phyloP scores from a whole-genome alignment of 345 rosid species.

The Eutrema japonicum region DNA sequence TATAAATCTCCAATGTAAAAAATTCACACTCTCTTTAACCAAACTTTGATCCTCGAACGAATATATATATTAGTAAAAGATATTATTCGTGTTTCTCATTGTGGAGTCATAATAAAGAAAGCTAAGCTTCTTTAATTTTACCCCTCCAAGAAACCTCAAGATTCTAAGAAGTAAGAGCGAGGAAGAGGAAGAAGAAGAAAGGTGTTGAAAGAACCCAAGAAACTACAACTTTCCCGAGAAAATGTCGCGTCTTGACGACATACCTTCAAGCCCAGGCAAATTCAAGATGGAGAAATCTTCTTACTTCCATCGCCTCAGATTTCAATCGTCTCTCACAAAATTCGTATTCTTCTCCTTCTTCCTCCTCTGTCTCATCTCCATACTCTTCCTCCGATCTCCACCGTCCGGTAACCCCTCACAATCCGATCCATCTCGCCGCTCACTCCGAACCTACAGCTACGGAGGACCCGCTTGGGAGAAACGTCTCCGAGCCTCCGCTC shows the following conservation, averaged over 20 bases:
- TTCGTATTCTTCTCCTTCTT: constrained; percentile 85
- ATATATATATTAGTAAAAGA: neutral
- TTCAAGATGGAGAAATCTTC: constrained; percentile 96
- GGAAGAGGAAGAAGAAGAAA: constrained; percentile 14
- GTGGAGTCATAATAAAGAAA: constrained; percentile 37
- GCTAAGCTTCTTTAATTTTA: constrained; percentile 34
- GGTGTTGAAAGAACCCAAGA: neutral
- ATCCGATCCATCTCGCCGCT: constrained; percentile 84
- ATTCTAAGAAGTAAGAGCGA: constrained; percentile 41
- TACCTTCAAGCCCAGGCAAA: constrained; percentile 88
- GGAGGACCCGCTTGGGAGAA: constrained; percentile 87
- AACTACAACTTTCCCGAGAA: constrained; percentile 15
- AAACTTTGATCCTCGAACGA: constrained; percentile 41
- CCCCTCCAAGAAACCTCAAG: constrained; percentile 61
- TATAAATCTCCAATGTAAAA: constrained; percentile 16
- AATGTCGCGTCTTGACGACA: constrained; percentile 82
- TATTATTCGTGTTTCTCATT: constrained; percentile 25
- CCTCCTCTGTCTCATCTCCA: constrained; percentile 69
- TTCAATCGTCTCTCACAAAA: constrained; percentile 77
- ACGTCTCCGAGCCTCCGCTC: constrained; percentile 66
- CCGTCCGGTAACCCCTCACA: constrained; percentile 51
- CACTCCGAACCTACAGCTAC: constrained; percentile 72
- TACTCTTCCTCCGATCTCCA: constrained; percentile 88
- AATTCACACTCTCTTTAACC: constrained; percentile 16
- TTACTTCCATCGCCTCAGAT: constrained; percentile 56